A percentile compares a stretch with the other conserved stretches of the same genome.
Evolutionary conservation across 306 rosid genomes (phyloP).

Genomic region (Canavalia gladiata): DNA sequence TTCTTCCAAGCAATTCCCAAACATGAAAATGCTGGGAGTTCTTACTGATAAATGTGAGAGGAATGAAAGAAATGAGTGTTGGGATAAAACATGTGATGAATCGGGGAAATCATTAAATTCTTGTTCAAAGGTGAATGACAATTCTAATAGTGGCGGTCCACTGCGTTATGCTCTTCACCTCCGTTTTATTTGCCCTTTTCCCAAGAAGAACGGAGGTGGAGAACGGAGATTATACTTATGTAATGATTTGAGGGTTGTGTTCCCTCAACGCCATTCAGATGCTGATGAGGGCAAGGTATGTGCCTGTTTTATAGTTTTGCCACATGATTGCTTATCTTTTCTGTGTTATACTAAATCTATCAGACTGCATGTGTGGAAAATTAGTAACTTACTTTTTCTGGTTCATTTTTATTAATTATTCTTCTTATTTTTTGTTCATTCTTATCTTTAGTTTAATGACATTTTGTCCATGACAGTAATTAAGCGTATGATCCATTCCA

Average conservation of each 20-base stretch:
- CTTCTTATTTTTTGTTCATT: constrained; percentile 18
- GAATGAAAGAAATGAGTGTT: constrained; percentile 61
- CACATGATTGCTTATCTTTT: constrained; percentile 10
- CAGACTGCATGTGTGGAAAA: constrained; percentile 9
- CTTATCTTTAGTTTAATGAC: constrained; percentile 3
- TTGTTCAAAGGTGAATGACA: constrained; percentile 70
- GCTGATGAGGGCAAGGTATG: constrained; percentile 99
- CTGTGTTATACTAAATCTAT: background rate
- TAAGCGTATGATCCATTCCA: background rate
- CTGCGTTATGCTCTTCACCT: constrained; percentile 98
- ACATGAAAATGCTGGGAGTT: constrained; percentile 41
- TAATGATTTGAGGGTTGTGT: constrained; percentile 91
- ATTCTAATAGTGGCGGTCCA: constrained; percentile 62
- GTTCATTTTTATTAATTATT: background rate
- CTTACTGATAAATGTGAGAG: constrained; percentile 45
- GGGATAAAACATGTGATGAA: constrained; percentile 63
- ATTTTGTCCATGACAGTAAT: constrained; percentile 35
- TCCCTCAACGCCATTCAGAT: constrained; percentile 97
- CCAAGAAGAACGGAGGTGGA: constrained; percentile 63
- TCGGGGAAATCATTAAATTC: constrained; percentile 59
- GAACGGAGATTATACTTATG: constrained; percentile 89
- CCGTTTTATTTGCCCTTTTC: constrained; percentile 83
- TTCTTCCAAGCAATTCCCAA: constrained; percentile 46
- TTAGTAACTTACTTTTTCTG: background rate
- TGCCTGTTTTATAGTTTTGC: constrained; percentile 23